These are phyloP conservation scores for Globisporangium acanthophoron DNA, from an alignment of 352 stramenopile species.

Conservation along the genomic window DNA sequence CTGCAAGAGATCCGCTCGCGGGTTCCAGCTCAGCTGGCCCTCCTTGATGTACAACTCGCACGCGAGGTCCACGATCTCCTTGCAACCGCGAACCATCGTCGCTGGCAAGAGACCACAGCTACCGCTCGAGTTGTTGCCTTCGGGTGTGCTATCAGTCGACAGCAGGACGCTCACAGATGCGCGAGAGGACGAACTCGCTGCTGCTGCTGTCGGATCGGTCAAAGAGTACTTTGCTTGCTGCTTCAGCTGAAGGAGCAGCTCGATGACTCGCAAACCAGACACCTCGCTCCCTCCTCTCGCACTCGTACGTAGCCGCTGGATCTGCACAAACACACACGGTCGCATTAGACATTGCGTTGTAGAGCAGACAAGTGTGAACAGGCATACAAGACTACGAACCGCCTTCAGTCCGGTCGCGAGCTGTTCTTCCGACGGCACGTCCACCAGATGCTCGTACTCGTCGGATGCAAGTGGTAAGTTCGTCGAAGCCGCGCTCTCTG, in stretches of 20 bases:
- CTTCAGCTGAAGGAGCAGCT: conserved; percentile 28
- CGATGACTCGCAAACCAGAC: conserved; percentile 13
- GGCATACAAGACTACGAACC: conserved; percentile 25
- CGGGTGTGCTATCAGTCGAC: too few relatives aligned
- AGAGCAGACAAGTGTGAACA: too few relatives aligned
- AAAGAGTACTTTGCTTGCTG: conserved; percentile 25
- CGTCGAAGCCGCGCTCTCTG: background rate
- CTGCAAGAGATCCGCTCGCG: conserved; percentile 37
- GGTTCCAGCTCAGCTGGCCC: conserved; percentile 20
- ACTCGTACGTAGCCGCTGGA: conserved; percentile 19
- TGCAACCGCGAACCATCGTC: conserved; percentile 20
- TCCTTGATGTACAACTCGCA: conserved; percentile 30
- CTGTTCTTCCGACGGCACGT: conserved; percentile 12
- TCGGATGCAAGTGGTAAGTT: background rate
- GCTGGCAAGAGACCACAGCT: conserved; percentile 3
- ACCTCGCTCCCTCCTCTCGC: conserved; percentile 5
- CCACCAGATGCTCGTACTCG: conserved; percentile 8
- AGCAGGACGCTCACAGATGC: background rate
- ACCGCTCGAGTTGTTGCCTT: background rate
- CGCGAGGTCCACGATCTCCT: conserved; percentile 25
- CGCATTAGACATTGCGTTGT: too few relatives aligned
- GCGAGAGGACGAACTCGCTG: background rate
- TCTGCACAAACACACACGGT: background rate
- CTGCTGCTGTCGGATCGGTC: background rate
- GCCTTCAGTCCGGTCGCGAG: conserved; percentile 26